phyloP scores from a whole-genome alignment of 495 filamentous ascomycete genomes.

The Podospora comata region DNA sequence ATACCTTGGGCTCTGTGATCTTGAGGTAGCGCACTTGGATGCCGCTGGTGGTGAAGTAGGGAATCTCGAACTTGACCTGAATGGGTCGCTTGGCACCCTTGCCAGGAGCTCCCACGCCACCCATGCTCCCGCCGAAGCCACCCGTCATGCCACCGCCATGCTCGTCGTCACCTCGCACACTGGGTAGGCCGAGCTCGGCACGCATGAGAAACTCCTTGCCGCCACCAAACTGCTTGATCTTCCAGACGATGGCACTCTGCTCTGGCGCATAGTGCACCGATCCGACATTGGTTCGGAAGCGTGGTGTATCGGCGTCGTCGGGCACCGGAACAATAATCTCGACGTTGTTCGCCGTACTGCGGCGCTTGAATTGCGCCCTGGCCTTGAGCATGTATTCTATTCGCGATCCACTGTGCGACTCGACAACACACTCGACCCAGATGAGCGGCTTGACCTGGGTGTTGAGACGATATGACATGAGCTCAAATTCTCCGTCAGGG shows the following conservation, averaged over 20 bases:
- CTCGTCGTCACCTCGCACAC: conserved; percentile 94
- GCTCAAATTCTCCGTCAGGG: conserved; percentile 96
- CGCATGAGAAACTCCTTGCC: conserved; percentile 99
- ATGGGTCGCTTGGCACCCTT: conserved; percentile 92
- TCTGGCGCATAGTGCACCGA: conserved; percentile 98
- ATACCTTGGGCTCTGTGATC: conserved; percentile 98
- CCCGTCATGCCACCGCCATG: conserved; percentile 94
- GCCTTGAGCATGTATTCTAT: conserved; percentile 99
- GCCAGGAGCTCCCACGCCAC: conserved; percentile 61
- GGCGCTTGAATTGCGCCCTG: conserved; percentile 95
- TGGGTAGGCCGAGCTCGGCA: conserved; percentile 92
- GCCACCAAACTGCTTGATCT: conserved; percentile 99
- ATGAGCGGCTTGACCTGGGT: conserved; percentile 98
- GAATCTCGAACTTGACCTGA: conserved; percentile 99
- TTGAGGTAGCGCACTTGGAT: conserved; percentile 99
- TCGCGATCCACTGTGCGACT: conserved; percentile 87
- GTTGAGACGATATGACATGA: conserved; percentile 99
- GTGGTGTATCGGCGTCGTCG: conserved; percentile 92
- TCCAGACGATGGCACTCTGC: conserved; percentile 97
- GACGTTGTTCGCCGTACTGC: conserved; percentile 97
- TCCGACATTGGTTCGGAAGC: conserved; percentile 97
- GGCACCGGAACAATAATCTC: conserved; percentile 97
- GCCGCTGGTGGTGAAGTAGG: conserved; percentile 97
- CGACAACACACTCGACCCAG: conserved; percentile 98
- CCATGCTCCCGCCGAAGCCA: conserved; percentile 95